phyloP scores from a whole-genome alignment of 208 protist species.

The Acanthamoeba healyi region DNA sequence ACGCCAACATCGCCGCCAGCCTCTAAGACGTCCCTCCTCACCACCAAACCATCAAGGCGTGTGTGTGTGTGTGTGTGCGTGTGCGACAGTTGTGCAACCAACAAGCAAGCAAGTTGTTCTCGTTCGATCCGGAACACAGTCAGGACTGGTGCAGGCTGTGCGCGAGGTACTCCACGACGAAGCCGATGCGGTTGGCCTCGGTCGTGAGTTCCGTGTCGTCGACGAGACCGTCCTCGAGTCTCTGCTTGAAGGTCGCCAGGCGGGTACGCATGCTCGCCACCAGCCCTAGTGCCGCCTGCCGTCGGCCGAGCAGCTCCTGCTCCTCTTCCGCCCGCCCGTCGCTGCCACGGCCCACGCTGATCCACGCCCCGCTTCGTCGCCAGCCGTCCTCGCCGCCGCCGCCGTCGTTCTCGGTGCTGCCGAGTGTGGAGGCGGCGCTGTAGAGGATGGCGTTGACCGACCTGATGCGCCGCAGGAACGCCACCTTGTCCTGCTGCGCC shows the following conservation, averaged over 20 bases:
- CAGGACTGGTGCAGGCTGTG: not conserved
- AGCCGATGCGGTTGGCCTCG: constrained; percentile 22
- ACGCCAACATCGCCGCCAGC: constrained; percentile 63
- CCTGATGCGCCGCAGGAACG: not conserved
- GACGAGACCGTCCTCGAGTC: not conserved
- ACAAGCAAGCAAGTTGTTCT: too few relatives aligned
- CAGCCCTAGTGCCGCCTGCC: not conserved
- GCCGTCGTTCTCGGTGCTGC: not conserved
- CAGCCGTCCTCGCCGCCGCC: not conserved
- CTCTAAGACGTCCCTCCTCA: not conserved
- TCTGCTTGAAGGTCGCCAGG: constrained; percentile 10
- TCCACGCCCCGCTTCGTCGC: not conserved
- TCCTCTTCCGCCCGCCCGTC: not conserved
- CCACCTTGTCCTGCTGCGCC: not conserved
- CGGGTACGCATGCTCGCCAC: not conserved
- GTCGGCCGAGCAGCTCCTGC: not conserved
- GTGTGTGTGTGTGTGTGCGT: too few relatives aligned
- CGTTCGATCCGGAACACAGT: not conserved
- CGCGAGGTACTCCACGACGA: constrained; percentile 19
- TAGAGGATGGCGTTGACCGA: constrained; percentile 28
- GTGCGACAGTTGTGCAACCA: too few relatives aligned
- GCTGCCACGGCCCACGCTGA: not conserved
- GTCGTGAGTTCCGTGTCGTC: constrained; percentile 11
- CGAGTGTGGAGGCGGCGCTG: constrained; percentile 4
- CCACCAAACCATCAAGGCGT: too few relatives aligned